Evolutionary conservation across 2,329 filamentous ascomycete species (phyloP), one percentile per base, ranked within the genome.

Genomic region (Periglandula ipomoeae): DNA sequence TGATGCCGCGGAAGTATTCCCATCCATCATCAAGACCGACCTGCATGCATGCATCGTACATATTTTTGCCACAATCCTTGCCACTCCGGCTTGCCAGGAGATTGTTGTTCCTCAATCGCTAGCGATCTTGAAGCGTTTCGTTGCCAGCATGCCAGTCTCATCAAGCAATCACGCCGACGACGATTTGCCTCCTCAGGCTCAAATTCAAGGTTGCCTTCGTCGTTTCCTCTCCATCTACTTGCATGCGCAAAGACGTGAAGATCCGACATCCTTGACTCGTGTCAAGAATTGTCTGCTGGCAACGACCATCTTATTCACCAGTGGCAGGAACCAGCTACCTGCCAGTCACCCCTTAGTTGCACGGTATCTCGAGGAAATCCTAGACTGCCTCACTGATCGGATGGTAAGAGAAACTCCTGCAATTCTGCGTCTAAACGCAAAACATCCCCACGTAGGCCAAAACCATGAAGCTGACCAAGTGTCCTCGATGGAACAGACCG

Each of bases 41-140:
- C 76, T 98, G 6, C 89, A 97, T 61, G 91, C 93, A 35, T 97
- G 91, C 61, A 95, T 97, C 56, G 79, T 98, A 44, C 90, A 98
- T 70, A 95, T 97, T 48, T 96, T 97, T 62, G 86, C 88, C 47
- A 95, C 89, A 0, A 93, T 95, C 50, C 78, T 98, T 11, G 86
- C 87, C 13, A 96, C 89, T 1, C 85, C 87, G 0, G 61, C 55
- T 41, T 97, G 91, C 60, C 94, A 98, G 67, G 81, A 87, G 23
- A 78, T 88, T 34, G 88, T 97, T 27, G 84, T 97, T 1, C 91
- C 93, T 0, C 87, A 94, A 65, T 84, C 89, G 3, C 76, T 98
- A 15, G 88, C 93, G 0, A 94, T 90, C 37, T 83, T 98, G 64
- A 91, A 94, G 65, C 83, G 90, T 26, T 98, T 98, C 65, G 78